Evolutionary conservation across 1,284 basidiomycete genomes (phyloP).

Genomic region (Cryptococcus maquisensis): DNA sequence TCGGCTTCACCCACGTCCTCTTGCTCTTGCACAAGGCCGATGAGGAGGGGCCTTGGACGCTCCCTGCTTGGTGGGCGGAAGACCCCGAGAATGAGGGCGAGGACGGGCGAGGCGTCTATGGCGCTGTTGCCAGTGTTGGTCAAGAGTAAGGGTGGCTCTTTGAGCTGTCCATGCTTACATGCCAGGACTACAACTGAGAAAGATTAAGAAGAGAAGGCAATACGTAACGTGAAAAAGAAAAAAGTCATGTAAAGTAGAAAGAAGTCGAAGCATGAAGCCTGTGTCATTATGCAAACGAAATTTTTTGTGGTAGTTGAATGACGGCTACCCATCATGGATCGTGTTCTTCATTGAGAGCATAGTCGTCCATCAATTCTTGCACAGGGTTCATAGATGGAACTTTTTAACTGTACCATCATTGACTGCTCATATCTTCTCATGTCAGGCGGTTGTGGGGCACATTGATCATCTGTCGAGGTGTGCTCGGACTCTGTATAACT

Average conservation of each 20-base stretch:
- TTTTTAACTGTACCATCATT: too few species aligned
- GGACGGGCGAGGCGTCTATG: conserved; percentile 42
- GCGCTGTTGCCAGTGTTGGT: conserved; percentile 21
- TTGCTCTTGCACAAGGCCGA: conserved; percentile 43
- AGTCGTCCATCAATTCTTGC: too few species aligned
- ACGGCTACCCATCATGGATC: too few species aligned
- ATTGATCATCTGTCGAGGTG: too few species aligned
- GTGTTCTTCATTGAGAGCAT: too few species aligned
- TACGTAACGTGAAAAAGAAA: background rate
- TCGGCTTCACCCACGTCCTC: conserved; percentile 45
- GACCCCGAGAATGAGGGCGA: conserved; percentile 24
- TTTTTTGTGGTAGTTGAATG: too few species aligned
- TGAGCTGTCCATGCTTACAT: background rate
- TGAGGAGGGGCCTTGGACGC: conserved; percentile 37
- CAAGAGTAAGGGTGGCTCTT: background rate
- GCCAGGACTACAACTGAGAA: background rate
- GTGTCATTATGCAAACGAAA: too few species aligned
- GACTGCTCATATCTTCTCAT: too few species aligned
- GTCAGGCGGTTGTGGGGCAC: too few species aligned
- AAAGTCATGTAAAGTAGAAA: background rate
- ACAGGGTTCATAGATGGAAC: too few species aligned
- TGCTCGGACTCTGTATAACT: too few species aligned
- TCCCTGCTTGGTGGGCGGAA: conserved; percentile 44
- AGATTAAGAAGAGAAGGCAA: background rate
- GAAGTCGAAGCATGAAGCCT: too few species aligned